phyloP scores from a whole-genome alignment of 2,329 filamentous ascomycete species.

The Stachybotrys chartarum region DNA sequence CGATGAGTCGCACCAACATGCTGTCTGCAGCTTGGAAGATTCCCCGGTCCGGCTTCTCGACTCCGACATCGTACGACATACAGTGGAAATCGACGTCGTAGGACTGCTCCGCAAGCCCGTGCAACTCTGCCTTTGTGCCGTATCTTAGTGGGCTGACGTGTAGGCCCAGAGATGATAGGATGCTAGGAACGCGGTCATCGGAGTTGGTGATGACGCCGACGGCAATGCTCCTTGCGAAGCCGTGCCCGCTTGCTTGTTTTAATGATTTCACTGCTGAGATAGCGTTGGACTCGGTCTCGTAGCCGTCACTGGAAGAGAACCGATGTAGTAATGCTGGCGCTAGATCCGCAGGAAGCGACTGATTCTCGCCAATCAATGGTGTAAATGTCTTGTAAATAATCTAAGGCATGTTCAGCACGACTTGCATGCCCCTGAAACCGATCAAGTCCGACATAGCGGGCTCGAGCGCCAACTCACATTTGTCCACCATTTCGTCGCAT shows the following conservation, averaged over 20 bases:
- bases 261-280: conserved; percentile 35
- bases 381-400: conserved; percentile 48
- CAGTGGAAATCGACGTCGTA: conserved; percentile 47
- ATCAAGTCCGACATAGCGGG: too few relatives aligned
- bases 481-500: conserved; percentile 51
- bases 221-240: conserved; percentile 20
- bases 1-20: conserved; percentile 28
- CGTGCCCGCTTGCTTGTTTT: conserved; percentile 10
- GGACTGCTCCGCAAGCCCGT: not conserved
- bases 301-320: conserved; percentile 48
- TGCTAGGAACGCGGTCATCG: conserved; percentile 48
- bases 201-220: conserved; percentile 57
- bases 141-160: conserved; percentile 31
- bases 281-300: conserved; percentile 39
- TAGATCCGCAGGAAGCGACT: conserved; percentile 35
- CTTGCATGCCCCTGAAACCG: too few relatives aligned
- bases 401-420: conserved; percentile 18
- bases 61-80: conserved; percentile 56
- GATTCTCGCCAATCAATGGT: conserved; percentile 22
- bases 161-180: conserved; percentile 47
- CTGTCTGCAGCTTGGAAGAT: conserved; percentile 50
- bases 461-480: conserved; percentile 32
- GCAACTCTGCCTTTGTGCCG: conserved; percentile 5
- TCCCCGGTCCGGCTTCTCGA: conserved; percentile 47
- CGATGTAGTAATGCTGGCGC: conserved; percentile 39